These are phyloP conservation scores for Pelargonium hybrid DNA, from an alignment of 441 rosid genomes.

Conservation along the genomic window DNA sequence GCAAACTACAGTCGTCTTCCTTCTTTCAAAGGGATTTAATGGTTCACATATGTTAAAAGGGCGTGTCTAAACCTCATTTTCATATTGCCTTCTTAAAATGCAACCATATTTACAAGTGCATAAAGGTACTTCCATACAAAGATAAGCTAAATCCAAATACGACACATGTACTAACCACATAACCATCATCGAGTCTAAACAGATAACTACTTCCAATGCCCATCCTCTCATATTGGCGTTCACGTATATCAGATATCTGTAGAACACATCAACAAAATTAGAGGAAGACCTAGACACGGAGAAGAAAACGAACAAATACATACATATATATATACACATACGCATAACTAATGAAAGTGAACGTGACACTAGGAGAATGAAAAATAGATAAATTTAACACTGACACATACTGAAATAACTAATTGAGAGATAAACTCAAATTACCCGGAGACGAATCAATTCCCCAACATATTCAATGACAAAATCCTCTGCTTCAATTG, in stretches of 20 bases:
- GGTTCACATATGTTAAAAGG: no score
- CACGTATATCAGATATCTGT: slow-evolving; percentile 98
- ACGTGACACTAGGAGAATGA: neutral
- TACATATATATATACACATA: neutral
- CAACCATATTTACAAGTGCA: neutral
- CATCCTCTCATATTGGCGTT: slow-evolving; percentile 80
- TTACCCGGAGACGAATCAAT: slow-evolving; percentile 82
- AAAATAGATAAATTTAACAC: slow-evolving; percentile 7
- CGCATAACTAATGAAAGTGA: neutral
- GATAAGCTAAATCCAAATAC: slow-evolving; percentile 3
- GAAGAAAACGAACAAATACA: slow-evolving; percentile 6
- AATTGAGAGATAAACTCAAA: slow-evolving; percentile 19
- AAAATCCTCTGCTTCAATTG: slow-evolving; percentile 98
- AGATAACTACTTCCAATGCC: slow-evolving; percentile 99
- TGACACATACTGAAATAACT: slow-evolving; percentile 15
- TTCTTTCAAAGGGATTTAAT: no score
- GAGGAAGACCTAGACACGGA: slow-evolving; percentile 12
- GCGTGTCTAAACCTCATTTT: no score
- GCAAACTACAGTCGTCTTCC: no score
- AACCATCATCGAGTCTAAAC: slow-evolving; percentile 93
- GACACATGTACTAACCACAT: slow-evolving; percentile 53
- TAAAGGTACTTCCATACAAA: neutral
- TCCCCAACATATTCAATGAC: slow-evolving; percentile 98
- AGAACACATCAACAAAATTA: slow-evolving; percentile 18
- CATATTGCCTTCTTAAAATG: neutral